Evolutionary conservation across 352 stramenopile species (phyloP).

Genomic region (Elongisporangium prolatum): DNA sequence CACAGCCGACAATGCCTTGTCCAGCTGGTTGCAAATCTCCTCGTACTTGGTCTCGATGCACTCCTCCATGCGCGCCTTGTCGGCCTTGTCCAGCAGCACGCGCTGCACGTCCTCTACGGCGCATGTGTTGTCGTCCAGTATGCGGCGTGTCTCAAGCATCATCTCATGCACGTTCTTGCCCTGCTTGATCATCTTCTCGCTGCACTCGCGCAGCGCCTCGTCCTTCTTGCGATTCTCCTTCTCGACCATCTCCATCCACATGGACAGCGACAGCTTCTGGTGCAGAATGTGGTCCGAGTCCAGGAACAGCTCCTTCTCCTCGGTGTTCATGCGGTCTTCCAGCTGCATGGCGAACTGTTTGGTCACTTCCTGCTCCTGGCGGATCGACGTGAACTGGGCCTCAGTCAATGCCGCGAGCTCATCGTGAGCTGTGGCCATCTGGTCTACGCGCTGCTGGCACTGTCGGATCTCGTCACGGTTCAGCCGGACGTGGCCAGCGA

Average conservation of each 20-base stretch:
- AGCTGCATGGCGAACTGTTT: conserved; percentile 83
- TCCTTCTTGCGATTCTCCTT: conserved; percentile 70
- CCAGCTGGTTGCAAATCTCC: conserved; percentile 89
- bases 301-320: conserved; percentile 78
- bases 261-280: conserved; percentile 65
- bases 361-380: conserved; percentile 65
- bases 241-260: conserved; percentile 75
- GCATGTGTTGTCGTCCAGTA: conserved; percentile 81
- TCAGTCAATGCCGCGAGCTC: conserved; percentile 51
- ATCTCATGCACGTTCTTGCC: conserved; percentile 80
- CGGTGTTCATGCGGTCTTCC: conserved; percentile 78
- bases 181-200: conserved; percentile 79
- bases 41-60: conserved; percentile 90
- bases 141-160: conserved; percentile 79
- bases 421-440: conserved; percentile 30
- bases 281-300: conserved; percentile 79
- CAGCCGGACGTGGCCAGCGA: conserved; percentile 35
- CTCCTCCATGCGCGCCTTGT: conserved; percentile 80
- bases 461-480: conserved; percentile 49
- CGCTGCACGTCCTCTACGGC: conserved; percentile 81
- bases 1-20: conserved; percentile 81
- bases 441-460: conserved; percentile 45
- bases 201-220: conserved; percentile 73
- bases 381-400: conserved; percentile 40
- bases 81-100: conserved; percentile 70